Base-by-base conservation (phyloP, 371 early-diverging fungal genomes). In the Rhizopus arrhizus region DNA sequence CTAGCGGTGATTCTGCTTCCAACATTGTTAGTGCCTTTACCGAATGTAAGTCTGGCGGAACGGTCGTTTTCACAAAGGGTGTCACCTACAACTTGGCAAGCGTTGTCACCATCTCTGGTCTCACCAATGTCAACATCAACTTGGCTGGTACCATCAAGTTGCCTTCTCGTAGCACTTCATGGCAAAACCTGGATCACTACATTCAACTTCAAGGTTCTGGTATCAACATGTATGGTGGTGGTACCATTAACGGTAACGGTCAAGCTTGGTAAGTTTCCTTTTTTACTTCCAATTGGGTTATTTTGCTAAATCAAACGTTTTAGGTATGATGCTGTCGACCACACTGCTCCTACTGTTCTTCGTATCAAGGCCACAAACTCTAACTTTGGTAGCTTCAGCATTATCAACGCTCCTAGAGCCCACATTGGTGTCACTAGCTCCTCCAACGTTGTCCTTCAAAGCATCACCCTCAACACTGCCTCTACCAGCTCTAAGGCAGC, bases 271-370 rank as follows among this genome's bases (percentile, higher is more conserved):
- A 36, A 36, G 36, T 36, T 9, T 22, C 22, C 22, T 22, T 0
- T 22, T 22, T 22, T 22, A n/a, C 22, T 9, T 9, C 36, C 6
- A 9, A 2, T 11, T 2, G 6, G 1, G 36, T 1, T 9, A 6
- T 9, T 9, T 36, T 6, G 11, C 11, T 6, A 36, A 9, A 6
- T 11, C 9, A 43, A 6, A 6, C n/a, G 59, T 56, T 59, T 63
- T 63, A 63, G 68, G 56, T 74, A 50, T 48, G 68, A 74, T 50
- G 62, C 62, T 9, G 41, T 52, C 10, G 58, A 70, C 16, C 68
- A 58, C 2, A 70, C 61, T 4, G 74, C 71, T 7, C 74, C 74
- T 47, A 68, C 61, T 42, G 65, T 74, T 13, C 59, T 74, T 48
- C 61, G 65, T 48, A 65, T 63, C 9, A 64, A 62, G 35, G 71